Evolutionary conservation across 2,329 filamentous ascomycete genomes (phyloP).

Genomic region (Penicillium sp.): DNA sequence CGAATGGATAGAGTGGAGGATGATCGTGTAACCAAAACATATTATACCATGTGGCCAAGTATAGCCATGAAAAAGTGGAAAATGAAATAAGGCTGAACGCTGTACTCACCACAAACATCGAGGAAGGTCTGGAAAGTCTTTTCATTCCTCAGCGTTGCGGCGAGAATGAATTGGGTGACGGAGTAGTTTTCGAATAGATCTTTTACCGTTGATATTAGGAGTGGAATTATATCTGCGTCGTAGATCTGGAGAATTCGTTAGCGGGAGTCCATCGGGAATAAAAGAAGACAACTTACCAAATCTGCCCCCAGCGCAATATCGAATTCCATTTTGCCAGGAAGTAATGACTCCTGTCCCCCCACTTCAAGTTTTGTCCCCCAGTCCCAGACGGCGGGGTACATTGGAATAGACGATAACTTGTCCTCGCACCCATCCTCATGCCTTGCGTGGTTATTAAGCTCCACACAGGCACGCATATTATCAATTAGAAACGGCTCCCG

Average conservation of each 20-base stretch:
- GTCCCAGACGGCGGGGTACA: constrained; percentile 45
- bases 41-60: too few relatives aligned
- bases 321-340: constrained; percentile 25
- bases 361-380: constrained; percentile 41
- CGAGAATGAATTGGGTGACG: constrained; percentile 59
- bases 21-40: too few relatives aligned
- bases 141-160: constrained; percentile 65
- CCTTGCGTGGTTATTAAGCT: constrained; percentile 38
- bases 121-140: constrained; percentile 65
- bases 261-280: not conserved
- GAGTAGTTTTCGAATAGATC: constrained; percentile 61
- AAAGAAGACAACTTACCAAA: constrained; percentile 35
- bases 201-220: constrained; percentile 59
- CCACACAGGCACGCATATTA: constrained; percentile 43
- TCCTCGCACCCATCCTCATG: not conserved
- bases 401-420: constrained; percentile 27
- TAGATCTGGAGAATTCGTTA: constrained; percentile 59
- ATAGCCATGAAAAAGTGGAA: not conserved
- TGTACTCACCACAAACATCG: constrained; percentile 59
- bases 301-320: constrained; percentile 49
- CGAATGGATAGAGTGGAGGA: too few relatives aligned
- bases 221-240: constrained; percentile 61
- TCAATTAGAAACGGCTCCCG: constrained; percentile 55
- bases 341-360: not conserved
- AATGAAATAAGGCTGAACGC: not conserved